Evolutionary conservation across 495 filamentous ascomycete genomes (phyloP), one percentile per base, ranked within the genome.

Genomic region (Friedmanniomyces endolithicus): DNA sequence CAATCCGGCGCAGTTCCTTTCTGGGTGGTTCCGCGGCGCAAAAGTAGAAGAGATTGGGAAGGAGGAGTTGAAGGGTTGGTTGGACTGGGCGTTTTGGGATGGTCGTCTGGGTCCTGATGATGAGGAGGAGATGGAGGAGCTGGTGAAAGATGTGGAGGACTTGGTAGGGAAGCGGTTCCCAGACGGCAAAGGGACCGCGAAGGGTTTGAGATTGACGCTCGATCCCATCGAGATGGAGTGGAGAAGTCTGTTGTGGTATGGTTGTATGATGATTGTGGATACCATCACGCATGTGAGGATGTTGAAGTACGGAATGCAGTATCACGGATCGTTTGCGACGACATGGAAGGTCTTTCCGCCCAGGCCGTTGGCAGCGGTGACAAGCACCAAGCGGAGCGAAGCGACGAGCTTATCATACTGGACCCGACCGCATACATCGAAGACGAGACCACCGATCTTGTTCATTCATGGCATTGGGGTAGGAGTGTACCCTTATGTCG

Each of bases 61-160:
- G 23, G 83, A 84, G 35, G 85, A 86, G 60, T 65, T 86, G 47
- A 77, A 76, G 55, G 79, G 82, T 41, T 85, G 83, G 58, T 63
- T 80, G 41, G 64, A 74, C 25, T 85, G 82, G 83, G 81, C 78
- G 3, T 80, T 85, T 63, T 75, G 69, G 47, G 52, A 64, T 14
- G 47, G 50, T n/a, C 48, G 58, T 1, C 55, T 53, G 6, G 66
- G 64, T 14, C 51, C 63, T 0, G 67, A 67, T 14, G 71, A 79
- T 25, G 69, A 78, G 8, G 68, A 71, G 24, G 83, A 87, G 63
- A 57, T 86, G 45, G 74, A 84, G 23, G 71, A 70, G 34, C 82
- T 82, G 58, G 50, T 82, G 39, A 61, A 46, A 17, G 64, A 59
- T 6, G 65, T 77, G 14, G 82, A 86, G 64, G 43, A 60, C 24